Base-by-base conservation (phyloP, 2,329 filamentous ascomycete species). In the Aulographum hederae region DNA sequence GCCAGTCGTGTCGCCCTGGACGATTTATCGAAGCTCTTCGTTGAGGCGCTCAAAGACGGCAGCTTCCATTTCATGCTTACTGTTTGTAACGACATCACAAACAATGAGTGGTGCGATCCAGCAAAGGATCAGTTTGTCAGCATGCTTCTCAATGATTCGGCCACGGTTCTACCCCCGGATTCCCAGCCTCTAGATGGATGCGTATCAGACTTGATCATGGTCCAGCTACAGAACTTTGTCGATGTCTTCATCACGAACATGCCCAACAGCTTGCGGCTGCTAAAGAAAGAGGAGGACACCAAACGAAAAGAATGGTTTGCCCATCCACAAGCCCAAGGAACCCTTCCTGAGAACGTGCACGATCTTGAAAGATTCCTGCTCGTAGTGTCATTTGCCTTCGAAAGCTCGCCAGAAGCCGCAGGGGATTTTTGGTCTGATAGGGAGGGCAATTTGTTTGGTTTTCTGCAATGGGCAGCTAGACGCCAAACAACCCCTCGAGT, bases 391-490 rank as follows among this genome's bases (percentile, higher is more conserved):
- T 93, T 89, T 47, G 71, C 84, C 4, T 98, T 86, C 46, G 81
- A 95, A 45, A 73, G 77, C 18, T 76, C 84, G 21, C 70, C 78
- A 12, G 81, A 93, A 32, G 78, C 82, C 17, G 81, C 85, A 6
- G 72, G 80, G 45, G 78, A 75, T 28, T 95, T 95, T 43, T 98
- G 89, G 89, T 69, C 69, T 19, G 85, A 94, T 46, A 73, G 78
- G 2, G 89, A 98, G 44, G 84, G 84, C 46, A 93, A 94, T 42
- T 61, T 98, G 19, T 80, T 85, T 39, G 89, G 89, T 0, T 98
- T 98, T 48, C 66, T 98, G 49, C 80, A 92, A 40, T 98, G 89
- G 89, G 80, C 85, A n/a, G 93, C 89, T 3, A 77, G 82, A 42
- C 69, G 89, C 43, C 84, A 92, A 37, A 93, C 91, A 1, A 94